These are phyloP conservation scores for Neopestalotiopsis clavispora DNA, from an alignment of 2,329 filamentous ascomycete species.

Conservation along the genomic window DNA sequence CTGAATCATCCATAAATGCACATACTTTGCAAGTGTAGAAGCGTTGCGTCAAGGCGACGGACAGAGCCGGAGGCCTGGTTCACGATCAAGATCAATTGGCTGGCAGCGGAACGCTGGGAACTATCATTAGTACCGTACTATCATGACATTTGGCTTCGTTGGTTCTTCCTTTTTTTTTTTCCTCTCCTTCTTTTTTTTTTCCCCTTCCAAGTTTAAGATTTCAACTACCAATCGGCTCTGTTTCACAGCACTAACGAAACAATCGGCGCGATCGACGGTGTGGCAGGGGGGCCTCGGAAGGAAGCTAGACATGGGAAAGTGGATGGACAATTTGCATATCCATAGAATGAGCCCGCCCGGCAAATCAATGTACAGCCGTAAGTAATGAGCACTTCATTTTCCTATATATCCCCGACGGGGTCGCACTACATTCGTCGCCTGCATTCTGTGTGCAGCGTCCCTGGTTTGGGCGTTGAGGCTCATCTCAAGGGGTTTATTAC, in stretches of 20 bases:
- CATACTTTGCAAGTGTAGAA: background rate
- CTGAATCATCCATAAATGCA: slow-evolving; percentile 1
- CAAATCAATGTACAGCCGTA: slow-evolving; percentile 4
- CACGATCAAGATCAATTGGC: slow-evolving; percentile 2
- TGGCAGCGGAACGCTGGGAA: background rate
- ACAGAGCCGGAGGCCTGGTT: background rate
- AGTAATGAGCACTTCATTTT: background rate
- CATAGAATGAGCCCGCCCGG: background rate
- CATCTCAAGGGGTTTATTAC: background rate
- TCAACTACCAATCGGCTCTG: slow-evolving; percentile 9
- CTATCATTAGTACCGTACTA: background rate
- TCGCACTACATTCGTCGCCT: background rate
- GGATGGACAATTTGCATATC: slow-evolving; percentile 10
- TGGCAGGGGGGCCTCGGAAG: background rate
- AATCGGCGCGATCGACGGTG: slow-evolving; percentile 14
- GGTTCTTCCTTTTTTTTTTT: too few relatives aligned
- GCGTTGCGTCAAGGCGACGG: background rate
- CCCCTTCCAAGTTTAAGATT: background rate
- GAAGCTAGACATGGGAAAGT: slow-evolving; percentile 11
- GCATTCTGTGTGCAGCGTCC: background rate
- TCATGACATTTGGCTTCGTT: too few relatives aligned
- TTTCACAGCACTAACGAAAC: slow-evolving; percentile 4
- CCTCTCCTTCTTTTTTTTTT: too few relatives aligned
- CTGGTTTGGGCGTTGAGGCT: background rate
- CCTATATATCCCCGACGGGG: background rate